Evolutionary conservation across 257 asterid genomes (phyloP).

Genomic region (Osmanthus fragrans): DNA sequence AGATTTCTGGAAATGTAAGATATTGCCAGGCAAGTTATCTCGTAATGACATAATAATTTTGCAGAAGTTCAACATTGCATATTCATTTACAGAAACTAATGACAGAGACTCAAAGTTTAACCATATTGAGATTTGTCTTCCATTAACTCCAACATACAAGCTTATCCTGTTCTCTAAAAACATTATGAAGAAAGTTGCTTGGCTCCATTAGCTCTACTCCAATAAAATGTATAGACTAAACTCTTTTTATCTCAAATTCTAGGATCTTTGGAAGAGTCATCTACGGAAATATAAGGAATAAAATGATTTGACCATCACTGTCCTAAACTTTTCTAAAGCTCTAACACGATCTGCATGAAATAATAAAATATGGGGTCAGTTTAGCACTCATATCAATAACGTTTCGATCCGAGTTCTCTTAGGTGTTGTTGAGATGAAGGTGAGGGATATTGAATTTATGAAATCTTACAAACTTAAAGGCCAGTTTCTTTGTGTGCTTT

Average conservation of each 20-base stretch:
- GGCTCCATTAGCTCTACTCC: slow-evolving; percentile 3
- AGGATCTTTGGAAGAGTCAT: not conserved
- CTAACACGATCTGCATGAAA: not conserved
- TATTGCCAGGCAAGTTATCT: not conserved
- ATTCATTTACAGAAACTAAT: not conserved
- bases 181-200: slow-evolving; percentile 1
- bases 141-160: slow-evolving; percentile 3
- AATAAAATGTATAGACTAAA: not conserved
- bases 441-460: not conserved
- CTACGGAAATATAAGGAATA: not conserved
- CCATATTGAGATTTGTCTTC: not conserved
- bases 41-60: not conserved
- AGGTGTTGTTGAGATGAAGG: not conserved
- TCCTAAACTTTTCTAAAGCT: not conserved
- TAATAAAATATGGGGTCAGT: not conserved
- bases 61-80: not conserved
- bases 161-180: slow-evolving; percentile 2
- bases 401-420: no score
- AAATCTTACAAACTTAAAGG: not conserved
- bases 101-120: not conserved
- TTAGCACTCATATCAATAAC: not conserved
- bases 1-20: slow-evolving; percentile 19
- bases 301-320: not conserved
- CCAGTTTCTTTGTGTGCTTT: not conserved
- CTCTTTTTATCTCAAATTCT: not conserved